A percentile compares a stretch with the other conserved stretches of the same genome.
Conservation (phyloP, 495 filamentous ascomycete species). For the Talaromyces nanjingensis region DNA sequence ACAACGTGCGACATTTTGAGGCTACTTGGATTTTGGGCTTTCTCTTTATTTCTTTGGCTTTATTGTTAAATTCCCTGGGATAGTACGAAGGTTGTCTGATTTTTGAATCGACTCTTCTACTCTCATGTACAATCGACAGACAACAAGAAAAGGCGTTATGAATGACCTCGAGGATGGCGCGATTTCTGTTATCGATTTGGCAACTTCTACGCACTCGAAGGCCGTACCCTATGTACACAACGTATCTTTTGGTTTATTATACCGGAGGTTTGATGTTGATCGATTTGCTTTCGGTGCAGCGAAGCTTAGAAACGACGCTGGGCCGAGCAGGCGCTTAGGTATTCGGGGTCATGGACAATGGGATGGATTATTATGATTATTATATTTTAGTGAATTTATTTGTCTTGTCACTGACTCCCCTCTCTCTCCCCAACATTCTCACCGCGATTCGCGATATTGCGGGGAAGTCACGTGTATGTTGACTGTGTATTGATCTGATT, state of each 20-base stretch:
- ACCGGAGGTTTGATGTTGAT: not conserved
- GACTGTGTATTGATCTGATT: not conserved
- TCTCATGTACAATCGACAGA: conserved; percentile 6
- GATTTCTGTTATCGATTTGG: not conserved
- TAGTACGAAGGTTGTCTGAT: not conserved
- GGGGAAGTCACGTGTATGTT: not conserved
- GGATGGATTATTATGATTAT: not conserved
- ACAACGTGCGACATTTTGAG: not conserved
- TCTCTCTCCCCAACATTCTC: not conserved
- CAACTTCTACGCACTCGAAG: not conserved
- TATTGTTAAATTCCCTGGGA: not conserved
- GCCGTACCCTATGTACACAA: not conserved
- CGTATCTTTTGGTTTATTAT: not conserved
- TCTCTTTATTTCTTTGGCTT: not conserved
- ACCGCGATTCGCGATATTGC: not conserved
- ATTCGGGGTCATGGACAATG: conserved; percentile 1
- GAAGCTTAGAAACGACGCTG: conserved; percentile 2
- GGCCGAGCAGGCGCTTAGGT: not conserved
- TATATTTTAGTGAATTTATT: not conserved
- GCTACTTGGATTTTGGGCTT: not conserved
- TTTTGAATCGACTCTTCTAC: not conserved
- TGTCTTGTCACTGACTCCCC: not conserved
- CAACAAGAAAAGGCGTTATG: conserved; percentile 4
- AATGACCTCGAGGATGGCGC: not conserved
- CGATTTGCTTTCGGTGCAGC: not conserved